Conservation (phyloP, 495 filamentous ascomycete genomes). For the Neurospora pannonica region DNA sequence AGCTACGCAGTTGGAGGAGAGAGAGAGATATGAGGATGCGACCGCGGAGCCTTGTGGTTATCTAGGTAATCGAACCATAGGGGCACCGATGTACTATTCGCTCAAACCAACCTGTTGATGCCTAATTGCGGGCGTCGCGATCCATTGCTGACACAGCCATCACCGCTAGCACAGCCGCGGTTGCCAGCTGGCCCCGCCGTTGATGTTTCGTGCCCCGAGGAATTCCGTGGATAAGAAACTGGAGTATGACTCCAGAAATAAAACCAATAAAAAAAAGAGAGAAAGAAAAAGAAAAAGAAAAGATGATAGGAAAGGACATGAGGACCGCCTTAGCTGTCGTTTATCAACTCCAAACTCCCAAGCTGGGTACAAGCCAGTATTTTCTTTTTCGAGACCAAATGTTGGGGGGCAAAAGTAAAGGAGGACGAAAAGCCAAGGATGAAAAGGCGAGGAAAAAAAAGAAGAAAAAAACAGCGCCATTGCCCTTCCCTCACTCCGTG, state of each 20-base stretch:
- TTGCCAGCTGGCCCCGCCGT: too few species aligned
- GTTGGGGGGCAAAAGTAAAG: neutral
- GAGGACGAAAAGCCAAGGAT: neutral
- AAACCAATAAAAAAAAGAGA: too few species aligned
- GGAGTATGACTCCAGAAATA: too few species aligned
- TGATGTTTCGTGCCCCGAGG: too few species aligned
- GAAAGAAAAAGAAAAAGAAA: neutral
- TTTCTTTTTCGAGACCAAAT: neutral
- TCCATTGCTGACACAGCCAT: too few species aligned
- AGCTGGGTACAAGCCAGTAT: neutral
- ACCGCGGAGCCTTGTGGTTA: neutral
- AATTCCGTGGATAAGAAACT: too few species aligned
- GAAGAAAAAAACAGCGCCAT: too few species aligned
- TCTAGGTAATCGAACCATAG: fast-evolving
- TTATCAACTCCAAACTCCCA: neutral
- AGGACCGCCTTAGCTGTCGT: neutral
- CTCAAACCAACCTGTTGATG: fast-evolving
- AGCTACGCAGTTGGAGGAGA: neutral
- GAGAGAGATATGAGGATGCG: neutral
- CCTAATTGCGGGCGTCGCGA: neutral
- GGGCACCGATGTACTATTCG: neutral
- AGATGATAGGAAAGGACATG: neutral
- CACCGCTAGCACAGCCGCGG: too few species aligned
- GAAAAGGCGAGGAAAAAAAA: neutral
- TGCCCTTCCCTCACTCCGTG: neutral